phyloP scores from a whole-genome alignment of 2,329 filamentous ascomycete species.

The Arthroderma sp. region DNA sequence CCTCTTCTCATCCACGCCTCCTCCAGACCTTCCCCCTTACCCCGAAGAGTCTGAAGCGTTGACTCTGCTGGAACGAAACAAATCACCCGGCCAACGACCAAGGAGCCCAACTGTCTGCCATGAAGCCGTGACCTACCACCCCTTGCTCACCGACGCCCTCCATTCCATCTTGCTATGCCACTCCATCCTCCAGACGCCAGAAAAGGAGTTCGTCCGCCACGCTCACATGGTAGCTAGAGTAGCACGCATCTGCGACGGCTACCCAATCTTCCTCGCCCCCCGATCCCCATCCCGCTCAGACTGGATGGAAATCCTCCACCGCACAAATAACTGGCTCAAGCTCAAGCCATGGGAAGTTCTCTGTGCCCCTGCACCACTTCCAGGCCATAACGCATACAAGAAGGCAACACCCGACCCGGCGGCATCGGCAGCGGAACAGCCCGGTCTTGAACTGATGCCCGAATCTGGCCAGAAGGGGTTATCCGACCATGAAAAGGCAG shows the following conservation, averaged over 20 bases:
- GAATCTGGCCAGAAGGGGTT: constrained; percentile 56
- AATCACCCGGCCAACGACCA: constrained; percentile 17
- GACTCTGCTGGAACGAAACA: constrained; percentile 8
- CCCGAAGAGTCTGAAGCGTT: constrained; percentile 37
- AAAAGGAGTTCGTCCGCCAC: constrained; percentile 65
- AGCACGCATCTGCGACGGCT: constrained; percentile 61
- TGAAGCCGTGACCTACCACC: constrained; percentile 68
- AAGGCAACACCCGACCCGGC: constrained; percentile 33
- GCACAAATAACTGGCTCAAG: constrained; percentile 57
- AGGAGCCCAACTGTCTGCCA: constrained; percentile 35
- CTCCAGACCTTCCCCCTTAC: constrained; percentile 55
- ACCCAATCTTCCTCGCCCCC: constrained; percentile 65
- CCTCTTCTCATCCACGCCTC: constrained; percentile 59
- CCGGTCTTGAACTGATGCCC: constrained; percentile 53
- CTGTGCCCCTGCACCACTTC: constrained; percentile 50
- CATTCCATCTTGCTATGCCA: constrained; percentile 69
- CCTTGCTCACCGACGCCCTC: constrained; percentile 63
- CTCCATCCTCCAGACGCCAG: constrained; percentile 64
- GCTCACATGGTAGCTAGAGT: constrained; percentile 71
- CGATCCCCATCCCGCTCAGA: constrained; percentile 61
- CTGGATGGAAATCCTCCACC: constrained; percentile 64
- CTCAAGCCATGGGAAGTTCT: constrained; percentile 59
- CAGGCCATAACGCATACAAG: constrained; percentile 26
- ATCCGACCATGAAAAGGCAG: constrained; percentile 53
- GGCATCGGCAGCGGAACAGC: constrained; percentile 46